These are phyloP conservation scores for Taphrina betulina DNA, from an alignment of 1,139 yeast genomes.

Conservation along the genomic window DNA sequence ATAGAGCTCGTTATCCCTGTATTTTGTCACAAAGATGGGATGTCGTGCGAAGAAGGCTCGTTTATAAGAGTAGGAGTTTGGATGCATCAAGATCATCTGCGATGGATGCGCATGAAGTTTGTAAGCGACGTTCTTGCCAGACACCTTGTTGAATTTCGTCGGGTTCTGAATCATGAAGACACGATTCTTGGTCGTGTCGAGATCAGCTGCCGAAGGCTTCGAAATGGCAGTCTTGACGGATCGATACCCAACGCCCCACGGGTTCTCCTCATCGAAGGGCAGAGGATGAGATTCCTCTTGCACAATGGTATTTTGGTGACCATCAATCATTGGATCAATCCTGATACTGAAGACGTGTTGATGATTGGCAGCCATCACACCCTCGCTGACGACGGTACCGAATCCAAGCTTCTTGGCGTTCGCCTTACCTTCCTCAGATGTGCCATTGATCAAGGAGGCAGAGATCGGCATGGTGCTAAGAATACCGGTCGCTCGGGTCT, in stretches of 20 bases:
- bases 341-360: slow-evolving; percentile 78
- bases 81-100: slow-evolving; percentile 69
- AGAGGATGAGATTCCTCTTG: slow-evolving; percentile 25
- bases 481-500: slow-evolving; percentile 75
- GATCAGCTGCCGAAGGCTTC: slow-evolving; percentile 61
- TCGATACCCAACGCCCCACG: slow-evolving; percentile 27
- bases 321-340: slow-evolving; percentile 76
- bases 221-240: slow-evolving; percentile 12
- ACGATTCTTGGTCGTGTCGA: slow-evolving; percentile 61
- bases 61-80: slow-evolving; percentile 69
- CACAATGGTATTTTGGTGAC: slow-evolving; percentile 65
- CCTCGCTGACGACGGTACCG: slow-evolving; percentile 78
- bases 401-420: slow-evolving; percentile 61
- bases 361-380: slow-evolving; percentile 79
- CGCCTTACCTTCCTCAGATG: background rate
- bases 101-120: slow-evolving; percentile 75
- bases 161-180: slow-evolving; percentile 80
- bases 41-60: slow-evolving; percentile 79
- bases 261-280: slow-evolving; percentile 25
- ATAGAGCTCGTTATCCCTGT: slow-evolving; percentile 59
- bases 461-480: slow-evolving; percentile 64
- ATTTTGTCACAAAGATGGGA: slow-evolving; percentile 67
- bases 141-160: slow-evolving; percentile 60
- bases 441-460: slow-evolving; percentile 46
- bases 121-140: slow-evolving; percentile 72